These are phyloP conservation scores for Madurella mycetomatis DNA, from an alignment of 2,329 filamentous ascomycete species.

Conservation along the genomic window DNA sequence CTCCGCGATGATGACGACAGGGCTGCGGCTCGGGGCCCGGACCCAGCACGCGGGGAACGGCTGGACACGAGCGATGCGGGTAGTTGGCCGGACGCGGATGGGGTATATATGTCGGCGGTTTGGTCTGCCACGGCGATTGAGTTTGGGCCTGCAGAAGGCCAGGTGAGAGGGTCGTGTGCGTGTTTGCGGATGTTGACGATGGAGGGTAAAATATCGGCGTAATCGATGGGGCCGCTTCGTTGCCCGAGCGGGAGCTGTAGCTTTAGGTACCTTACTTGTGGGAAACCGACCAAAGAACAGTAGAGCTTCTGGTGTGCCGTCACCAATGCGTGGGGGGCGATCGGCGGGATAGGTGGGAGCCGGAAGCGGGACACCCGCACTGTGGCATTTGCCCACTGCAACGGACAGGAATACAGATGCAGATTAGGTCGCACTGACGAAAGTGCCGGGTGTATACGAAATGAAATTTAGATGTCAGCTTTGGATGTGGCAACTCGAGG, in stretches of 20 bases:
- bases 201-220: background rate
- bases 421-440: background rate
- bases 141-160: constrained; percentile 33
- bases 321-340: constrained; percentile 10
- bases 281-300: constrained; percentile 1
- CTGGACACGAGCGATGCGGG: constrained; percentile 44
- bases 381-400: background rate
- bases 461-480: background rate
- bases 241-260: constrained; percentile 3
- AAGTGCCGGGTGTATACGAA: background rate
- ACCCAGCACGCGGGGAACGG: constrained; percentile 8
- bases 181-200: background rate
- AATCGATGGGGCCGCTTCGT: background rate
- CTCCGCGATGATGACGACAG: constrained; percentile 7
- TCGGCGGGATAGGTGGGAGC: background rate
- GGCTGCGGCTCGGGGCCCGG: constrained; percentile 24
- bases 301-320: constrained; percentile 12
- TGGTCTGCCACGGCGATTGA: constrained; percentile 69
- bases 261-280: background rate
- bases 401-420: background rate
- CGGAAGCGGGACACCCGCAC: constrained; percentile 1
- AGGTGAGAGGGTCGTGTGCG: background rate
- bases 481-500: too few species aligned
- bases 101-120: constrained; percentile 50
- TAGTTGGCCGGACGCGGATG: constrained; percentile 65